Conservation (phyloP, 176 grass and related monocot species). For the Phyllostachys edulis region DNA sequence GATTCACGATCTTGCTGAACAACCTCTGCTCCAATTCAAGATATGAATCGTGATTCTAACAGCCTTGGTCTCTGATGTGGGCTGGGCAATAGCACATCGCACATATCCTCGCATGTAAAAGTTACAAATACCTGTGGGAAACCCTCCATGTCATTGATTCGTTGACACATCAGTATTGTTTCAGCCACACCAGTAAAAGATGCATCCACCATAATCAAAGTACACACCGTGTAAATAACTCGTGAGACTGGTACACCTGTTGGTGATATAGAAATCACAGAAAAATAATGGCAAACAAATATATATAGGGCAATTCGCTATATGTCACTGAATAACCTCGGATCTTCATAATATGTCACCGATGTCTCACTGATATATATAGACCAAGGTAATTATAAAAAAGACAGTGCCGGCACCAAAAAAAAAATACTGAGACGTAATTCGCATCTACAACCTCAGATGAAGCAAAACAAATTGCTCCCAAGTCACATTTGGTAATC, state of each 20-base stretch:
- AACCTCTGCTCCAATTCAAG: no score
- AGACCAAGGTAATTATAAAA: constrained; percentile 15
- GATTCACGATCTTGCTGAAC: no score
- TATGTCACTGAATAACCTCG: no score
- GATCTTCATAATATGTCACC: no score
- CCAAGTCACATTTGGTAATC: constrained; percentile 24
- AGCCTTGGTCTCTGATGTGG: no score
- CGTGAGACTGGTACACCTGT: neutral
- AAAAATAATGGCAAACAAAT: neutral
- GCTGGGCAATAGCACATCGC: neutral
- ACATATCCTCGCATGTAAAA: neutral
- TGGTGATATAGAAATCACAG: neutral
- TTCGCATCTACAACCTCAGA: constrained; percentile 51
- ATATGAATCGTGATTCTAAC: no score
- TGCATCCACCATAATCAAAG: neutral
- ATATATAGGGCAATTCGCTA: neutral
- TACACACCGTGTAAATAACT: neutral
- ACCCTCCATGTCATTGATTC: neutral
- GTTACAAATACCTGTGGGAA: neutral
- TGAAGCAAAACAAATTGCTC: constrained; percentile 39
- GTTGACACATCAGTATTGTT: neutral
- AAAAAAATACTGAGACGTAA: constrained; percentile 11
- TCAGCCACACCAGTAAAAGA: neutral
- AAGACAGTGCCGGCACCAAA: neutral
- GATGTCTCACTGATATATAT: no score